Base-by-base conservation (phyloP, 164 flowering plant genomes). In the Magnolia changhungtana region DNA sequence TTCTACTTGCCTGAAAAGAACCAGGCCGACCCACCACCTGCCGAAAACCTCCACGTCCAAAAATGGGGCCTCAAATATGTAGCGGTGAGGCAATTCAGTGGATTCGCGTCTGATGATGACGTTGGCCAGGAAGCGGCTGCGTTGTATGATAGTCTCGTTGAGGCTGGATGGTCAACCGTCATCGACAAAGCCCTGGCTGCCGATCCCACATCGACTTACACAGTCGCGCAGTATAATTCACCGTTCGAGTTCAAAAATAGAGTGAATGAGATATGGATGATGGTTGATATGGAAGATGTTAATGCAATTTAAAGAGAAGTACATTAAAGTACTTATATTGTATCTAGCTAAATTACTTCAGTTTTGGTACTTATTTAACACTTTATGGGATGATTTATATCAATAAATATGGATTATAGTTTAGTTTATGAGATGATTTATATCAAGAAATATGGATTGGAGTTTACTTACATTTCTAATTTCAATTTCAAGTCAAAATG, bases 261-360 rank as follows among this genome's bases (percentile, higher is more conserved):
- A 80, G 98, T 95, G 75, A 93, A 95, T 81, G 99, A 92, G 86
- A 93, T 93, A 20, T 95, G 97, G 98, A 61, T 95, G 81, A 73
- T 73, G 80, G 85, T 95, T 75, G 86, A 88, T 5, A 58, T 86
- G 82, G 83, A 86, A 72, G 81, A 87, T 67, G 81, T 61, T 63
- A 24, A n/a, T 63, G 64, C 75, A 72, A 31, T 8, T 45, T 72
- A 31, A 58, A 61, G 52, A 71, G 4, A 29, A 65, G 63, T 67
- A 7, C 45, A 37, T 37, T 3, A 37, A 37, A 37, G 45, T 3
- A 37, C 45, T 1, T 37, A 37, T 37, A 37, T 37, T 3, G 45
- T 37, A 37, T 37, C 45, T 37, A 23, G 24, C 24, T 23, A 37
- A 37, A 37, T 4, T 37, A 37, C 45, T 37, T 37, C 45, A 3